Evolutionary conservation across 2,329 filamentous ascomycete genomes (phyloP), one percentile per base, ranked within the genome.

Genomic region (Colletotrichum simmondsii): DNA sequence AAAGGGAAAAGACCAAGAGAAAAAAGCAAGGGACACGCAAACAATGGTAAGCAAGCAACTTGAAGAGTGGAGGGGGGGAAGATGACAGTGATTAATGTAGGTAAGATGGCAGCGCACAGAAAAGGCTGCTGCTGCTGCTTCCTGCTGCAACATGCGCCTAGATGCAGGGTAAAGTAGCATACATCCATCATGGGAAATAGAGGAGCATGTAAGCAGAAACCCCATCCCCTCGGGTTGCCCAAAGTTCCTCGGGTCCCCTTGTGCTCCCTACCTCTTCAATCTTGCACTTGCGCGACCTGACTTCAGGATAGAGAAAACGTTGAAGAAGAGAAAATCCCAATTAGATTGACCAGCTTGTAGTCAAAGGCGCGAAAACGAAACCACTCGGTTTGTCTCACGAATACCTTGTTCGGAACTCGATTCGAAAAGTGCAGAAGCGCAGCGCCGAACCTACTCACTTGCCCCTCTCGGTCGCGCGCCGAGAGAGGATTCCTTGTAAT

Each of bases 381-480:
- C 53, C 37, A 6, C 68, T 66, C 56, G 68, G 56, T 49, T 35
- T 61, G 26, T 35, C 68, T 61, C 66, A 30, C 42, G 7, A 49
- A 16, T 49, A 10, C 19, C 0, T 4, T 10, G 6, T 19, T 11
- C 37, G 1, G 32, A 7, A 24, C 37, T 46, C 5, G 5, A 46
- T 19, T 24, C 22, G 28, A 19, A 19, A 52, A 42, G 32, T 35
- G 42, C 42, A 62, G 26, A 52, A 56, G 26, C 53, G 28, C 26
- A 30, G 24, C 14, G 19, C 24, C 24, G 8, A 14, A 22, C 14
- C 42, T 11, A 12, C 59, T 42, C 61, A 24, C 37, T 64, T 62
- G 28, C 46, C 46, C 65, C 59, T 72, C 65, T 56, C 54, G 69
- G 32, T 42, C 53, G 46, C 54, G 32, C 16, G 59, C 52, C 59